Percentiles rank a stretch among this genome's conserved stretches.
phyloP scores from a whole-genome alignment of 176 grass and related monocot species.

The sorghum (Sorghum bicolor) region Sorghum_bicolor_NCBIv3 NC_012875.2:38525001-38525500 shows the following conservation, averaged over 20 bases:
- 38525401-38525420: not conserved
- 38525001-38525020: not conserved
- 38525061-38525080: not conserved
- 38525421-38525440: not conserved
- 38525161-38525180: not conserved
- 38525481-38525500: not conserved
- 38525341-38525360: not conserved
- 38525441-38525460: not conserved
- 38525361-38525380: not conserved
- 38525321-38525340: not conserved
- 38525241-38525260: not conserved
- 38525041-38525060: not conserved
- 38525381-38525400: slow-evolving; percentile 12
- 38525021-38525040: not conserved
- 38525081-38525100: not conserved
- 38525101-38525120: not conserved
- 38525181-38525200: slow-evolving; percentile 12
- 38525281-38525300: not conserved
- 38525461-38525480: not conserved
- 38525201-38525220: not conserved
- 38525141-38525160: not conserved
- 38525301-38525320: not conserved
- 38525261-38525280: not conserved
- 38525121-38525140: not conserved
- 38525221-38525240: slow-evolving; percentile 7